Evolutionary conservation across 2,329 filamentous ascomycete species (phyloP).

Genomic region (Leptographium galeiforme): DNA sequence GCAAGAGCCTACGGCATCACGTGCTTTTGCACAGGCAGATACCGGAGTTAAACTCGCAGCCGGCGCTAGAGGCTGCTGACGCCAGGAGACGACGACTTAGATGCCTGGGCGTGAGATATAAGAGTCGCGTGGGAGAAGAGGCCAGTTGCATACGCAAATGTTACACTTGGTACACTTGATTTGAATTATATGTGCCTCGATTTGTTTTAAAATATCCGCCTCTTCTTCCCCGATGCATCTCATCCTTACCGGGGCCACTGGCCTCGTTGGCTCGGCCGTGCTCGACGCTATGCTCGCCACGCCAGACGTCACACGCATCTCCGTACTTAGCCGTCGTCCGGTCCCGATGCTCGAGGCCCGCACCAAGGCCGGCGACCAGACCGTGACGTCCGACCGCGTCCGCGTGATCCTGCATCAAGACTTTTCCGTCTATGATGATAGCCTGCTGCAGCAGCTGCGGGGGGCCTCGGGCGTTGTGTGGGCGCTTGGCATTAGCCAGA

Average conservation of each 20-base stretch:
- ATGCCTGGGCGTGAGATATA: too few relatives aligned
- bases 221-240: constrained; percentile 35
- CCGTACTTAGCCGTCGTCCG: constrained; percentile 52
- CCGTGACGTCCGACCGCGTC: background rate
- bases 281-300: constrained; percentile 48
- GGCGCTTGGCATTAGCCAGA: constrained; percentile 56
- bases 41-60: too few relatives aligned
- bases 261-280: constrained; percentile 47
- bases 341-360: constrained; percentile 43
- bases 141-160: too few relatives aligned
- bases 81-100: too few relatives aligned
- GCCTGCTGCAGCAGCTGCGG: constrained; percentile 43
- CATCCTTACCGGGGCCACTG: constrained; percentile 56
- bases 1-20: too few relatives aligned
- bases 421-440: constrained; percentile 45
- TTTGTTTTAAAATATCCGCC: background rate
- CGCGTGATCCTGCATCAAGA: constrained; percentile 55
- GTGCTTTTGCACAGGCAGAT: too few relatives aligned
- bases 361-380: constrained; percentile 30
- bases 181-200: too few relatives aligned
- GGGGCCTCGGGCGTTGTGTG: constrained; percentile 59
- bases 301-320: constrained; percentile 47
- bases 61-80: too few relatives aligned
- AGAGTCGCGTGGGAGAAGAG: too few relatives aligned
- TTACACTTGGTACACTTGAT: too few relatives aligned